Conservation (phyloP, 768 basidiomycete species). For the Russula virescens region DNA sequence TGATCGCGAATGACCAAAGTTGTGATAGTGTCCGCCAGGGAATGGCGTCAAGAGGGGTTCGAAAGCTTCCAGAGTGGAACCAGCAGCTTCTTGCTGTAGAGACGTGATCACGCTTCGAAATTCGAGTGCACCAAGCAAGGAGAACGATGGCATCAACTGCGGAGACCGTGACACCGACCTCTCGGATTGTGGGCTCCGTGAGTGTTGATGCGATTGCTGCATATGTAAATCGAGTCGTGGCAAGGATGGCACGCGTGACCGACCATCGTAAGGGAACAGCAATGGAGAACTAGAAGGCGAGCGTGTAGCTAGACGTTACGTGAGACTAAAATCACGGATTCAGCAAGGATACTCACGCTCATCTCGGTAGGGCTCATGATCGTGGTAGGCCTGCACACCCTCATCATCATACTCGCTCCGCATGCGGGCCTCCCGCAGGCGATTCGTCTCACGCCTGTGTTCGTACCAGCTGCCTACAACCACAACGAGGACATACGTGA, state of each 20-base stretch:
- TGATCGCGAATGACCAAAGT: slow-evolving; percentile 31
- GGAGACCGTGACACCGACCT: slow-evolving; percentile 37
- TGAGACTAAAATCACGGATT: slow-evolving; percentile 5
- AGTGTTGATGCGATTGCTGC: slow-evolving; percentile 36
- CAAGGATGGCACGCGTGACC: slow-evolving; percentile 36
- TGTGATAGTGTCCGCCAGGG: slow-evolving; percentile 68
- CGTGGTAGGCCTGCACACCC: slow-evolving; percentile 34
- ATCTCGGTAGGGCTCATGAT: slow-evolving; percentile 53
- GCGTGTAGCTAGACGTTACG: slow-evolving; percentile 21
- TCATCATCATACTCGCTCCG: slow-evolving; percentile 57
- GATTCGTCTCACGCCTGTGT: slow-evolving; percentile 44
- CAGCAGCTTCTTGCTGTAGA: slow-evolving; percentile 62
- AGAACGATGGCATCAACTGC: slow-evolving; percentile 67
- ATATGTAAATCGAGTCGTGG: slow-evolving; percentile 36
- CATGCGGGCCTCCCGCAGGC: slow-evolving; percentile 44
- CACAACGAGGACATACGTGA: slow-evolving; percentile 71
- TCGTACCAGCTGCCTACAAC: slow-evolving; percentile 75
- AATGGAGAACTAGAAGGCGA: slow-evolving; percentile 17
- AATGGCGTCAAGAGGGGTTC: slow-evolving; percentile 66
- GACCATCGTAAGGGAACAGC: slow-evolving; percentile 26
- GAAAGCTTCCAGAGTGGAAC: slow-evolving; percentile 54
- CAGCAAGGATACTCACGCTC: slow-evolving; percentile 42
- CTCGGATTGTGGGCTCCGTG: slow-evolving; percentile 40
- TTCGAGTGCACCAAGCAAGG: slow-evolving; percentile 91
- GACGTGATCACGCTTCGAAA: slow-evolving; percentile 88